Conservation (phyloP, 2,329 filamentous ascomycete species). For the Venturia oleaginea region DNA sequence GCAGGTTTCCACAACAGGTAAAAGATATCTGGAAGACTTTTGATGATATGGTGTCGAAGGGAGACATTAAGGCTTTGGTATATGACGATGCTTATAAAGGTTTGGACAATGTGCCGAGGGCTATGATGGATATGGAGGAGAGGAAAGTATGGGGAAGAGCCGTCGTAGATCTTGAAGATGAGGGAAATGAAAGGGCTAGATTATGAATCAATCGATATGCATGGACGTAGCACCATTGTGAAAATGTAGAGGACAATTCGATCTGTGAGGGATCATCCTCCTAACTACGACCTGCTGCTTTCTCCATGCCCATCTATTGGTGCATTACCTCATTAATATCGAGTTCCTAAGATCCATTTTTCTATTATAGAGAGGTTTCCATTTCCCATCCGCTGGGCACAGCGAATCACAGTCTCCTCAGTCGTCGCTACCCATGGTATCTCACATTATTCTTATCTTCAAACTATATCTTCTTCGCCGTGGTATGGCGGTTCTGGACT, state of each 20-base stretch:
- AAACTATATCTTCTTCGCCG: neutral
- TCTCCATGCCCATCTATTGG: neutral
- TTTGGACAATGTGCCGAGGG: constrained; percentile 40
- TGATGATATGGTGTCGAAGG: constrained; percentile 37
- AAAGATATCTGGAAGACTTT: constrained; percentile 44
- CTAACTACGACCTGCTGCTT: neutral
- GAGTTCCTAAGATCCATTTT: neutral
- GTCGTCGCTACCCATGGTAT: neutral
- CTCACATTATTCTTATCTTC: neutral
- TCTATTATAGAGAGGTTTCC: neutral
- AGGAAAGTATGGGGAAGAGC: constrained; percentile 49
- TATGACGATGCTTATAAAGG: constrained; percentile 41
- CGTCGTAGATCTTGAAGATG: constrained; percentile 29
- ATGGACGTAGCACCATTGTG: neutral
- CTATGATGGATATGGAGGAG: constrained; percentile 42
- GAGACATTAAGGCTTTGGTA: constrained; percentile 42
- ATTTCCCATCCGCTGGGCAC: neutral
- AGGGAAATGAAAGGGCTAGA: neutral
- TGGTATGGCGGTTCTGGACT: neutral
- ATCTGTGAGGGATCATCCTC: neutral
- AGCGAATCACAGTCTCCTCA: neutral
- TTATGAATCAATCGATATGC: neutral
- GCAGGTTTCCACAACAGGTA: constrained; percentile 40
- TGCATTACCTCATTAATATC: neutral
- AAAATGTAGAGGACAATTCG: neutral